Conservation (phyloP, 2,329 filamentous ascomycete species). For the Cercospora sesami region DNA sequence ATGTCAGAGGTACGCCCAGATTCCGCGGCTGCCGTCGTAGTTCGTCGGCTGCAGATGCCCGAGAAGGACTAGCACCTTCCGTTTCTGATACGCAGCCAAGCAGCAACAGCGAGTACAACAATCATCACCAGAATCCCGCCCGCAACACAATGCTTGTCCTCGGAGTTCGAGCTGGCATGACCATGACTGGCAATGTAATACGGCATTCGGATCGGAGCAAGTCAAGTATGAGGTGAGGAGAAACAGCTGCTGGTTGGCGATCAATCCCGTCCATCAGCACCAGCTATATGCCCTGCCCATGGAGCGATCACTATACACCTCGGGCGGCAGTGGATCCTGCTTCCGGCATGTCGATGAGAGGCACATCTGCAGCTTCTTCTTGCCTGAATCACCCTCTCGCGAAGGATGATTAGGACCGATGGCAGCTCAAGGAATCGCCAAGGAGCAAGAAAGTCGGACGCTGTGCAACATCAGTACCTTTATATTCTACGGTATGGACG, state of each 20-base stretch:
- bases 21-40: neutral
- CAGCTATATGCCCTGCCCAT: neutral
- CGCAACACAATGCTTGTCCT: neutral
- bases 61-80: neutral
- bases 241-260: neutral
- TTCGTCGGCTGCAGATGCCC: conserved; percentile 1
- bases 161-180: neutral
- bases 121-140: neutral
- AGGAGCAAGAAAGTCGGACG: neutral
- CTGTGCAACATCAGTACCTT: neutral
- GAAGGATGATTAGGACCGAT: neutral
- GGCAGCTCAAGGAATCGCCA: neutral
- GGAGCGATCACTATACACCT: neutral
- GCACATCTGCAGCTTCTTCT: neutral
- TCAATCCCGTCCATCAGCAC: neutral
- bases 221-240: neutral
- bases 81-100: neutral
- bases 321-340: neutral
- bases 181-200: neutral
- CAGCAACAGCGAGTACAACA: neutral
- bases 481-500: neutral
- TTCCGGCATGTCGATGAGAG: neutral
- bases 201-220: neutral
- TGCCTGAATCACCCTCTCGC: neutral
- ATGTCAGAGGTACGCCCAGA: neutral